A percentile compares a stretch with the other conserved stretches of the same genome.
phyloP scores from a whole-genome alignment of 192 early-diverging fungal genomes.

The Rhizoclosmatium sp. region DNA sequence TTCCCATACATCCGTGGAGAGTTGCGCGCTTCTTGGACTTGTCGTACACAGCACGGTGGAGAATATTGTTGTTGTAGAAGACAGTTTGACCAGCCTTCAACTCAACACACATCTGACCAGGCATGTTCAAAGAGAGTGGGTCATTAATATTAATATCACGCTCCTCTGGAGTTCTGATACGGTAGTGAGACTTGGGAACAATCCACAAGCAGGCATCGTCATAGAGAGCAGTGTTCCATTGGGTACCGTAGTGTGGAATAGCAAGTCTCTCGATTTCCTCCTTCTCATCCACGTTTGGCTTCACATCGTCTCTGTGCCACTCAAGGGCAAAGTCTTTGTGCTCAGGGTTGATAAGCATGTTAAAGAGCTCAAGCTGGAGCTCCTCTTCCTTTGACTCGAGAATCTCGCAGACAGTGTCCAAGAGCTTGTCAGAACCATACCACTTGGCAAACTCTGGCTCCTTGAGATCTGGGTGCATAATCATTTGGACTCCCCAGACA shows the following conservation, averaged over 20 bases:
- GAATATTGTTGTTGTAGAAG: constrained; percentile 63
- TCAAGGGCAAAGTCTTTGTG: constrained; percentile 55
- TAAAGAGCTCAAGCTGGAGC: constrained; percentile 59
- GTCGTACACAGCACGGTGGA: constrained; percentile 57
- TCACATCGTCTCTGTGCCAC: constrained; percentile 57
- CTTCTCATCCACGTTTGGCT: constrained; percentile 45
- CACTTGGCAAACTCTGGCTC: constrained; percentile 57
- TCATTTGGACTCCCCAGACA: constrained; percentile 58
- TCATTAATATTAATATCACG: constrained; percentile 54
- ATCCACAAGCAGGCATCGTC: constrained; percentile 57
- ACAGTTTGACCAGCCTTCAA: constrained; percentile 59
- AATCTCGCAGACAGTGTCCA: constrained; percentile 53
- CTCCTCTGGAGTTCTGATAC: constrained; percentile 52
- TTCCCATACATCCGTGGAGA: constrained; percentile 59
- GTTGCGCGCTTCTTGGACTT: constrained; percentile 50
- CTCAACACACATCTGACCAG: constrained; percentile 43
- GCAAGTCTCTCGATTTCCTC: constrained; percentile 47
- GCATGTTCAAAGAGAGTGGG: constrained; percentile 53
- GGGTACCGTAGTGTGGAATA: constrained; percentile 60
- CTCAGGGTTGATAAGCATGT: constrained; percentile 56
- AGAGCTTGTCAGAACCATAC: constrained; percentile 50
- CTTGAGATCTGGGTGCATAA: constrained; percentile 56
- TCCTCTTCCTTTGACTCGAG: constrained; percentile 41
- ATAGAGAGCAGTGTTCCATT: constrained; percentile 63
- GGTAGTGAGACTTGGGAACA: constrained; percentile 53